These are phyloP conservation scores for Austroboletus niveus DNA, from an alignment of 1,284 basidiomycete species.

Conservation along the genomic window DNA sequence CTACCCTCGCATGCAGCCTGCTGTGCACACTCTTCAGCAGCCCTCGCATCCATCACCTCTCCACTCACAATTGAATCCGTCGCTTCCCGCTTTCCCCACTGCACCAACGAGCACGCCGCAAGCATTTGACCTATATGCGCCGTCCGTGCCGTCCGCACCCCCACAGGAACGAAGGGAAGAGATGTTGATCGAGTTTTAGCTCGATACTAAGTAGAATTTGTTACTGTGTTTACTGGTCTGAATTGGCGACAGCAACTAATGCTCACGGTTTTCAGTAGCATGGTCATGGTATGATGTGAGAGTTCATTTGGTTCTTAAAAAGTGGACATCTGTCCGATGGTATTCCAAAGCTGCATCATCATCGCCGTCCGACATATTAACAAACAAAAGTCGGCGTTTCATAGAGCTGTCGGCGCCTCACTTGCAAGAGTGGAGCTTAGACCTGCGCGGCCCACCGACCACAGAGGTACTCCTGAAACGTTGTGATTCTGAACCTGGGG, in stretches of 20 bases:
- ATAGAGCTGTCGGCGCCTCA: too few species aligned
- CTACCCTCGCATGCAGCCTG: constrained; percentile 3
- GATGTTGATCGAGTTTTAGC: constrained; percentile 72
- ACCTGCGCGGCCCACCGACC: too few species aligned
- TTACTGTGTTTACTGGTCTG: neutral
- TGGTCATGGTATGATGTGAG: too few species aligned
- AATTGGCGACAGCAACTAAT: constrained; percentile 3
- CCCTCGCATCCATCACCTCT: constrained; percentile 3
- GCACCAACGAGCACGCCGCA: constrained; percentile 61
- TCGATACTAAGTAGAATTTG: neutral
- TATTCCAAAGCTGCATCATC: too few species aligned
- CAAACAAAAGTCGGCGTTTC: too few species aligned
- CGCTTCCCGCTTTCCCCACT: constrained; percentile 20
- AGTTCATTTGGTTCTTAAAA: too few species aligned
- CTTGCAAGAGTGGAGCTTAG: too few species aligned
- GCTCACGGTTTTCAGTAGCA: neutral
- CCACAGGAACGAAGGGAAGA: constrained; percentile 79
- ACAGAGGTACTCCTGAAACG: too few species aligned
- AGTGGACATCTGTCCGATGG: too few species aligned
- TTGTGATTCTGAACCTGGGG: too few species aligned
- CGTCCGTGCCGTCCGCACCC: constrained; percentile 48
- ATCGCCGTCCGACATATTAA: too few species aligned
- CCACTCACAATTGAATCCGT: constrained; percentile 4
- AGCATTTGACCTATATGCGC: constrained; percentile 47
- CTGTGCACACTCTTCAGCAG: constrained; percentile 4